Evolutionary conservation across 371 early-diverging fungal species (phyloP), one percentile per base, ranked within the genome.

Genomic region (Cokeromyces recurvatus): DNA sequence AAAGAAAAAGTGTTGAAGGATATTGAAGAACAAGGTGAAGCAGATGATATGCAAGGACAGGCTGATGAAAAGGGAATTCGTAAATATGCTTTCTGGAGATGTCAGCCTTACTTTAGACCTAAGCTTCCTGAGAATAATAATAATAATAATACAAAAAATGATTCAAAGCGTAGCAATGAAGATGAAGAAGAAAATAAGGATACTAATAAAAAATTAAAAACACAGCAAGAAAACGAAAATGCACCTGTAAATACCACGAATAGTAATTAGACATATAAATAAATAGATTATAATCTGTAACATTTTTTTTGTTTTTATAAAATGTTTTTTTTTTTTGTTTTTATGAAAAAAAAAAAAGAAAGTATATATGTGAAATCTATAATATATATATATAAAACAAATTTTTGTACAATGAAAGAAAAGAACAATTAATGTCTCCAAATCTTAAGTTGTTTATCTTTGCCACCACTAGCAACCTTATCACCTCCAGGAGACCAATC

Each of bases 401-500:
- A 34, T 4, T 9, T 34, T 5, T 45, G 39, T 45, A 45, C 35
- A n/a, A n/a, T n/a, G n/a, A n/a, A n/a, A n/a, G n/a, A n/a, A n/a
- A n/a, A n/a, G n/a, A n/a, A n/a, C n/a, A 37, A 55, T 44, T 74
- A 74, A 55, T 74, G 75, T 68, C 75, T 66, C 68, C 69, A 83
- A 65, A 93, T 68, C 66, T 94, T 95, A 46, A 97, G 67, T 23
- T 85, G 80, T 46, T 86, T 81, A 64, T 97, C 98, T 62, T 93
- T 95, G 53, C 93, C 90, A 41, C 96, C 97, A 74, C 91, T 90
- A 20, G 89, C 93, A 4, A 91, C 93, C 34, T 86, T 82, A 53
- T 95, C 93, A 35, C 92, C 93, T 29, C 79, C 78, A 7, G 97
- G 96, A 45, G 86, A 84, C 97, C 97, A 96, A 67, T 96, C 98